A percentile compares a stretch with the other conserved stretches of the same genome.
These are phyloP conservation scores for Sphagnum fallax DNA, from an alignment of 228 moss, liverwort and hornwort genomes.

Conservation along the genomic window DNA sequence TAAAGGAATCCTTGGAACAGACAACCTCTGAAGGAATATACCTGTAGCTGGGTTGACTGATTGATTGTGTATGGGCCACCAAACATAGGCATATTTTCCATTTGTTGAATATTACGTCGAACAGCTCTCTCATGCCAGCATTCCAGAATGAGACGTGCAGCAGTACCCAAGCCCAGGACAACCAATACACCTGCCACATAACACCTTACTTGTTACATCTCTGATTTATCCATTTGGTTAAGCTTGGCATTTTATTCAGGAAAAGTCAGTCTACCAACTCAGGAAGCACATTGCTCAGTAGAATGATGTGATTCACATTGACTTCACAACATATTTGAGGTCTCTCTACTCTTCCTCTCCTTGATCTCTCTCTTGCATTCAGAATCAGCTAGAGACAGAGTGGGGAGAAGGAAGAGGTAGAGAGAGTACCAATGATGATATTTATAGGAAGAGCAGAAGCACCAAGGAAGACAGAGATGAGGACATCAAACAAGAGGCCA, in stretches of 20 bases:
- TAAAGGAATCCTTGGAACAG: too few relatives aligned
- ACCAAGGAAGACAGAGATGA: constrained; percentile 90
- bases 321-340: too few relatives aligned
- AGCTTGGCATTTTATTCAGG: too few relatives aligned
- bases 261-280: too few relatives aligned
- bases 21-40: not conserved
- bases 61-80: constrained; percentile 23
- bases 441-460: constrained; percentile 87
- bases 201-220: not conserved
- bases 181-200: constrained; percentile 78
- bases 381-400: constrained; percentile 26
- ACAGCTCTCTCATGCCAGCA: constrained; percentile 62
- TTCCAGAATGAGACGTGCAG: constrained; percentile 65
- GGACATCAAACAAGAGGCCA: constrained; percentile 86
- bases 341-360: constrained; percentile 18
- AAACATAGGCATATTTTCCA: constrained; percentile 50
- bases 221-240: too few relatives aligned
- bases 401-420: constrained; percentile 35
- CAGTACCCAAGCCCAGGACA: constrained; percentile 81
- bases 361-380: constrained; percentile 11
- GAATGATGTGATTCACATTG: too few relatives aligned
- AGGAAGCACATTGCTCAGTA: too few relatives aligned
- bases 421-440: constrained; percentile 82
- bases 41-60: constrained; percentile 10
- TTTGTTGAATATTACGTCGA: constrained; percentile 39